Conservation (phyloP, 441 rosid species). For the Syzygium syzygioides region DNA sequence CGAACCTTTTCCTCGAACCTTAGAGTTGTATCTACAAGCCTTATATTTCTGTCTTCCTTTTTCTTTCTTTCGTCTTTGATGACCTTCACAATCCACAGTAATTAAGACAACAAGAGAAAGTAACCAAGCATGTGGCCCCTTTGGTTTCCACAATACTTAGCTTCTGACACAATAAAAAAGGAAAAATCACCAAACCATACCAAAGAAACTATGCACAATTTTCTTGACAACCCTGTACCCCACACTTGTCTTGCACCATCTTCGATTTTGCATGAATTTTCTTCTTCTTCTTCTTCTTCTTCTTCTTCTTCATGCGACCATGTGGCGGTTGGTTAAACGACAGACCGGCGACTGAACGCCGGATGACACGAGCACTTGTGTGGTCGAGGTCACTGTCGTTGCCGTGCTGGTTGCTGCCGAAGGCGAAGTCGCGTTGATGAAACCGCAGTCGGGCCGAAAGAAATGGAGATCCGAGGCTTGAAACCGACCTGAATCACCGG, state of each 20-base stretch:
- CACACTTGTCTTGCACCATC: neutral
- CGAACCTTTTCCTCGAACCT: neutral
- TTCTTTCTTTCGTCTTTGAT: neutral
- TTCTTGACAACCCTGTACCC: neutral
- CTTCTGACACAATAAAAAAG: neutral
- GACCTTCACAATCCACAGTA: neutral
- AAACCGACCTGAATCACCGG: conserved; percentile 70
- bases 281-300: neutral
- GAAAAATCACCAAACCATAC: neutral
- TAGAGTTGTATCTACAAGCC: neutral
- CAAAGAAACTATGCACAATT: neutral
- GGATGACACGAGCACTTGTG: conserved; percentile 37
- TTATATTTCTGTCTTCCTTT: neutral
- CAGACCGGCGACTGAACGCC: conserved; percentile 46
- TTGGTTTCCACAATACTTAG: conserved; percentile 26
- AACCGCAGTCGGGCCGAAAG: conserved; percentile 25
- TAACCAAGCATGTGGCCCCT: conserved; percentile 15
- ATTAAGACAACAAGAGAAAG: neutral
- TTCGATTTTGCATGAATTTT: neutral
- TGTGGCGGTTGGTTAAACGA: conserved; percentile 38
- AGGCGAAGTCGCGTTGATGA: conserved; percentile 15
- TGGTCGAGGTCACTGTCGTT: neutral
- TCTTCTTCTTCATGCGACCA: conserved; percentile 21
- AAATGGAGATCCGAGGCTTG: conserved; percentile 24
- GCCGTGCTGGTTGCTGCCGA: neutral